These are phyloP conservation scores for Selenicereus undatus DNA, from an alignment of 148 eudicot species.

Conservation along the genomic window DNA sequence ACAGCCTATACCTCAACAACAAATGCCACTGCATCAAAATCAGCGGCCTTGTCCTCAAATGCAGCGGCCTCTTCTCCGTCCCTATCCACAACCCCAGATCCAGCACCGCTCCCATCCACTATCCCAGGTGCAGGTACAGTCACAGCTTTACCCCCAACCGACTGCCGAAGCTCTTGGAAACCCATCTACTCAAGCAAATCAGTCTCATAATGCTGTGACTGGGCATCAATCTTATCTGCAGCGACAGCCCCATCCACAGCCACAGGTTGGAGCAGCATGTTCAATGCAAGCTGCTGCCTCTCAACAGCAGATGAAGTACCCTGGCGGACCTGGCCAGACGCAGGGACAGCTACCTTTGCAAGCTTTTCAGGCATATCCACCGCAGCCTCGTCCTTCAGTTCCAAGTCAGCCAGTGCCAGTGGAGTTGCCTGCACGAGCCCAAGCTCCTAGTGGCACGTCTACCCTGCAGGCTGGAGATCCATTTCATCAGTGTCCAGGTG, in stretches of 20 bases:
- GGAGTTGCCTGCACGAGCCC: slow-evolving; percentile 45
- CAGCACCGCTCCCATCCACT: slow-evolving; percentile 31
- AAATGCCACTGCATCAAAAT: slow-evolving; percentile 37
- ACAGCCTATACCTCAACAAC: slow-evolving; percentile 39
- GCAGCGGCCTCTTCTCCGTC: slow-evolving; percentile 34
- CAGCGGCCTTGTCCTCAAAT: slow-evolving; percentile 38
- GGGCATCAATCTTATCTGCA: slow-evolving; percentile 46
- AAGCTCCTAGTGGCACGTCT: slow-evolving; percentile 36
- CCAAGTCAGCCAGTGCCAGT: slow-evolving; percentile 49
- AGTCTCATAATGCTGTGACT: slow-evolving; percentile 38
- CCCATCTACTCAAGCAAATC: slow-evolving; percentile 37
- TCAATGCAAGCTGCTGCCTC: slow-evolving; percentile 40
- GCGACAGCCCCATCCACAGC: slow-evolving; percentile 46
- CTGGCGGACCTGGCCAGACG: slow-evolving; percentile 28
- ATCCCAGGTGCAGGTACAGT: slow-evolving; percentile 25
- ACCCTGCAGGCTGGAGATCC: slow-evolving; percentile 51
- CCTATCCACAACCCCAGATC: slow-evolving; percentile 31
- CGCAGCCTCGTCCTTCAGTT: slow-evolving; percentile 39
- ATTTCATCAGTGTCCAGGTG: slow-evolving; percentile 48
- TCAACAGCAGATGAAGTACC: neutral
- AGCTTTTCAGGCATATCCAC: slow-evolving; percentile 49
- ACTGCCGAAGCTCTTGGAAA: slow-evolving; percentile 36
- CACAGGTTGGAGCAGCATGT: slow-evolving; percentile 42
- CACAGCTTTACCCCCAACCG: slow-evolving; percentile 23
- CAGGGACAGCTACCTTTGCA: slow-evolving; percentile 57